Base-by-base conservation (phyloP, 208 protist species). In the Leishmania lainsoni region DNA sequence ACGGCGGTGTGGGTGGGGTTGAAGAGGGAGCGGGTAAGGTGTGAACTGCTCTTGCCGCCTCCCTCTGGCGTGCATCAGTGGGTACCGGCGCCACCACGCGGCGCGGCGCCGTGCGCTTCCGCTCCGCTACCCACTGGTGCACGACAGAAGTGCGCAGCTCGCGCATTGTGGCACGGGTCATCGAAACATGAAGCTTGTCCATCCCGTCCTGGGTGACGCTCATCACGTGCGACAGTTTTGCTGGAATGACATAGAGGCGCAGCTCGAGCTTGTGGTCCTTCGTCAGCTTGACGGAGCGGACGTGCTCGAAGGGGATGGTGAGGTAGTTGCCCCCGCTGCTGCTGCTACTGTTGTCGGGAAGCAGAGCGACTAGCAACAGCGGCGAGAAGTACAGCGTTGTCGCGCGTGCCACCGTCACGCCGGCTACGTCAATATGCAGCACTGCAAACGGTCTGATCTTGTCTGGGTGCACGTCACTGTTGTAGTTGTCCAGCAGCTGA, bases 251-350 rank as follows among this genome's bases (percentile, higher is more conserved):
- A 78, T 90, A 87, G 22, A 97, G 86, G 26, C 94, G 92, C 51
- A 97, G 86, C 16, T 85, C 87, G 22, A 97, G 86, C 52, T 91
- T 90, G 84, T 91, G 83, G 59, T 94, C 90, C 76, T 91, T 91
- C 65, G 92, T 93, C 42, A 96, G 78, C 81, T 93, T 93, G 20
- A 95, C 92, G 22, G 91, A 95, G 66, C 92, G 94, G 56, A 97
- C 88, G 82, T 95, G 90, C 72, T 96, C 94, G 76, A 90, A 96
- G 32, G 94, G 94, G 84, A 97, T 93, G 10, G 94, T 95, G 75
- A 97, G 90, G 76, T 94, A 91, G 51, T 90, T 87, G 45, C 91
- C 94, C 5, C 79, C 83, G 75, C 69, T 86, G 77, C 91, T 87
- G 56, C 89, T 81, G 39, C 86, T 88, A 8, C 80, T 74, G 72